Evolutionary conservation across 83 land plant genomes (phyloP).

Genomic region (Picea abies): DNA sequence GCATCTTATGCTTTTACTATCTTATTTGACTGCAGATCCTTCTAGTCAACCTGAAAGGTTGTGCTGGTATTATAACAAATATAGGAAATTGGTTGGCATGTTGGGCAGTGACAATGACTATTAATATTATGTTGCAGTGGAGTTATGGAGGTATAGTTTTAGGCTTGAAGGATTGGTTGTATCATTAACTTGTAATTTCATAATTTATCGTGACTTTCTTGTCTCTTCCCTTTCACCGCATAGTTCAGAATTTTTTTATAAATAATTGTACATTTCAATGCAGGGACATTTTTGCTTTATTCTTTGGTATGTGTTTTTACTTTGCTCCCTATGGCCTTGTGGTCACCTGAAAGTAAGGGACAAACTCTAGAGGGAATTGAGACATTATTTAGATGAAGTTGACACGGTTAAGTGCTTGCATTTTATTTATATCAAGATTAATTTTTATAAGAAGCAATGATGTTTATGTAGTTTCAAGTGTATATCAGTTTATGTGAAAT

Average conservation of each 20-base stretch:
- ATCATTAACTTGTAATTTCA: no score
- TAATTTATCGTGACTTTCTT: no score
- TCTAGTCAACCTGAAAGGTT: slow-evolving; percentile 80
- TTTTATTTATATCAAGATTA: no score
- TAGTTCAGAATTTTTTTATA: not conserved
- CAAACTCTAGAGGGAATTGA: not conserved
- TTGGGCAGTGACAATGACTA: slow-evolving; percentile 69
- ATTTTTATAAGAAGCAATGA: no score
- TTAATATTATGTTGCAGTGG: no score
- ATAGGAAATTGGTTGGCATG: slow-evolving; percentile 73
- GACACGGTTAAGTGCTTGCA: no score
- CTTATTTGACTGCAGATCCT: slow-evolving; percentile 59
- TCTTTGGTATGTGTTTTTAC: not conserved
- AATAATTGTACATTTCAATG: not conserved
- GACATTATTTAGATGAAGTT: not conserved
- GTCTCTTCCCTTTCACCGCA: not conserved
- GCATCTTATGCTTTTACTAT: not conserved
- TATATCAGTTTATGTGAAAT: no score
- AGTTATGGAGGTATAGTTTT: no score
- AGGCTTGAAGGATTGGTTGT: no score
- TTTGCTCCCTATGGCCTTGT: not conserved
- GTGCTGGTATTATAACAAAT: slow-evolving; percentile 91
- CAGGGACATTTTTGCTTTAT: not conserved
- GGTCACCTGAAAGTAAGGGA: not conserved
- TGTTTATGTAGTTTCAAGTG: no score